Base-by-base conservation (phyloP, 345 rosid genomes). In the Citrus trifoliata region DNA sequence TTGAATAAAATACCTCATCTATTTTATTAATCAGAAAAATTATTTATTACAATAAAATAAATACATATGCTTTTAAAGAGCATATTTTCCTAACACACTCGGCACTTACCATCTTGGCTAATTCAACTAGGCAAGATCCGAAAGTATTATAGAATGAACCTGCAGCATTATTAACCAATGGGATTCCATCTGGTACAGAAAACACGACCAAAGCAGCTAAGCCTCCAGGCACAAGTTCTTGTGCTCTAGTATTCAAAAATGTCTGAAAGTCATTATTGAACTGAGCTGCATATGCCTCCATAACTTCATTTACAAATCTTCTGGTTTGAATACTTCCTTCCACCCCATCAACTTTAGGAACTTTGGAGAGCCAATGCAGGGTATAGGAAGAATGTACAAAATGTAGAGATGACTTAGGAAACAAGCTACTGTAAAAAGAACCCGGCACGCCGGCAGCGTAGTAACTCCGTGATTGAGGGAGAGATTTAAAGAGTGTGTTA, bases 331-430 rank as follows among this genome's bases (percentile, higher is more conserved):
- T 56, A 22, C 10, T 56, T 56, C 24, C n/a, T 14, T 56, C 6
- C 0, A 6, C 8, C n/a, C 10, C n/a, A 21, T 5, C 30, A 3
- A 62, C 78, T 3, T 65, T 13, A 0, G 75, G 71, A 12, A 61
- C 78, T 30, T 65, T 74, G 67, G 88, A 87, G 58, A 88, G 71
- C 83, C 87, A 88, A 37, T 81, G 85, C 32, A 88, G 67, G 8
- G 90, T 72, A 53, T 33, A 70, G 24, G 85, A 81, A 70, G 78
- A 71, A 51, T 86, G 81, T 3, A 69, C 89, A 16, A 88, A 24
- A 51, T 90, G 89, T 16, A 87, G 78, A 9, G 82, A 83, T 28
- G 74, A 70, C 18, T 71, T 82, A 0, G 91, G 89, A 56, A 90
- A 83, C 61, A 90, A 79, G 32, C 90, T 79, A 18, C 73, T 58